These are phyloP conservation scores for Claviceps pazoutovae DNA, from an alignment of 2,329 filamentous ascomycete genomes.

Conservation along the genomic window DNA sequence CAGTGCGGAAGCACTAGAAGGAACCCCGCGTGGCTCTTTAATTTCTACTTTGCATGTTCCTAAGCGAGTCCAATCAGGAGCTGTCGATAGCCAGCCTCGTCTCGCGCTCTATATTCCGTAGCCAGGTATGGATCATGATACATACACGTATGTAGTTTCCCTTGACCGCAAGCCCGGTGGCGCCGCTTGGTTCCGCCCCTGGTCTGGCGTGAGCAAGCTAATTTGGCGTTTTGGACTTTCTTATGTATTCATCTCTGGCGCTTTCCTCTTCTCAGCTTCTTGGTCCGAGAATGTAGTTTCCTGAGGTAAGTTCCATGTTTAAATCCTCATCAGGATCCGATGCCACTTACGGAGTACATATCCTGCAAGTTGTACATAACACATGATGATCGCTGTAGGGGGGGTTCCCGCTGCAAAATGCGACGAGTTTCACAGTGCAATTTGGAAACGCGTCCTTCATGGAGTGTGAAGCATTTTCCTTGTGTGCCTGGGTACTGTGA, in stretches of 20 bases:
- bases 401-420: not conserved
- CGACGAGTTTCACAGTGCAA: not conserved
- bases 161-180: not conserved
- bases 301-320: too few species aligned
- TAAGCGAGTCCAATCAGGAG: conserved; percentile 4
- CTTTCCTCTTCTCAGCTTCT: not conserved
- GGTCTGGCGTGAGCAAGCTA: not conserved
- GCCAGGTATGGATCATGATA: too few species aligned
- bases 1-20: conserved; percentile 3
- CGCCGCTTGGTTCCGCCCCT: conserved; percentile 5
- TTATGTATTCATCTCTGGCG: not conserved
- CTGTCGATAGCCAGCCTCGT: not conserved
- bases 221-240: not conserved
- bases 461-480: not conserved
- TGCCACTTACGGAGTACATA: not conserved
- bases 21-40: conserved; percentile 5
- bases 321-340: not conserved
- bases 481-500: not conserved
- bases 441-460: not conserved
- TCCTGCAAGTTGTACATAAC: not conserved
- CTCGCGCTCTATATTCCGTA: not conserved
- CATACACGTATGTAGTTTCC: not conserved
- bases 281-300: too few species aligned
- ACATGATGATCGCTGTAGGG: not conserved
- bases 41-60: conserved; percentile 1